Evolutionary conservation across 2,329 filamentous ascomycete species (phyloP), one percentile per base, ranked within the genome.

Genomic region (Nemania diffusa): DNA sequence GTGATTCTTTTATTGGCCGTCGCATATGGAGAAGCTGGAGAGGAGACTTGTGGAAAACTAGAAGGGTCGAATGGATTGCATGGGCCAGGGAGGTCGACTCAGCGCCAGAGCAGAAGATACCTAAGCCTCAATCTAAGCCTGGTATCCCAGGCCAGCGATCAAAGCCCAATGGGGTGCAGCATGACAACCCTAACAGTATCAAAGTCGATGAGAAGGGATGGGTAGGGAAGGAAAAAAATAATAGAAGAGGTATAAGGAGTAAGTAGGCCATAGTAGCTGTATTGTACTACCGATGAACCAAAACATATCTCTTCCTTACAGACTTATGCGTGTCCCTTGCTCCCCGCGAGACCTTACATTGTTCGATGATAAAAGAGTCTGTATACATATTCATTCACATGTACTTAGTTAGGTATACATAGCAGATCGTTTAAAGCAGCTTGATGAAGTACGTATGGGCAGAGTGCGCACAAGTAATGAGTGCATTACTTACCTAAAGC

Each of bases 1-100:
- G 87, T 15, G 82, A 85, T 48, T 83, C 81, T 3, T 88, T 84
- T 81, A 81, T 84, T 69, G 87, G 87, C 0, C 79, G 87, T 8
- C 85, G 82, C 62, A 84, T 87, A 8, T 89, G 87, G 87, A 80
- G 85, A 27, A 80, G 79, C 42, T 89, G 87, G 86, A 84, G 83
- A 75, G 86, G 86, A 13, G 87, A 89, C 67, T 74, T 84, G 76
- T 89, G 86, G 85, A 84, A 83, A 73, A 83, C 83, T 55, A 79
- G 83, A 48, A 77, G 82, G 56, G 76, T 79, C 17, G 86, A 88
- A 56, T 89, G 87, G 87, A 84, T 87, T 68, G 73, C 79, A 2
- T 88, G 86, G 84, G 84, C 84, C 67, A 88, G 85, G 77, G 85
- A 87, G 70, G 79, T 83, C 15, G 81, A 82, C 69, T 71, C 73